Evolutionary conservation across 2,329 filamentous ascomycete genomes (phyloP), one percentile per base, ranked within the genome.

Genomic region (Hypocreales sp.): DNA sequence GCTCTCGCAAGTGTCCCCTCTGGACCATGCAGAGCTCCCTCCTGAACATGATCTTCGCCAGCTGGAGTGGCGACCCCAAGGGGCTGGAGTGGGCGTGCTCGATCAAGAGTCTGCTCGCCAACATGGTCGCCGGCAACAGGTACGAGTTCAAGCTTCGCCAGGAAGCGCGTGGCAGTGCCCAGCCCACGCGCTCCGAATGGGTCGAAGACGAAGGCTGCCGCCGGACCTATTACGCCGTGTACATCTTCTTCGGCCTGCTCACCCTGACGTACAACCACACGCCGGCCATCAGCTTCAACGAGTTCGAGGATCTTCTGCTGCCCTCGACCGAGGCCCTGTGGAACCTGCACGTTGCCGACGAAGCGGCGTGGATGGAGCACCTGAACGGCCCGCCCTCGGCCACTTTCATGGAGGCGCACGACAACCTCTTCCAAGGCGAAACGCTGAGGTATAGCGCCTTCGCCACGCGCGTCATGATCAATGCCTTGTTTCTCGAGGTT

Each of bases 1-100:
- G 87, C 61, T 95, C 90, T 7, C 76, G 87, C 42, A 95, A 94
- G 53, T 95, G 87, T 45, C 90, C 90, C 4, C 58, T 98, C 10
- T 95, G 90, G 87, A 90, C 87, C 25, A 95, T 95, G 83, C 90
- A 98, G 51, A 83, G 82, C 50, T 92, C 86, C 4, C 61, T 98
- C 29, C 64, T 98, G 32, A 98, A 98, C 63, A 95, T 95, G 90
- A 77, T 94, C 39, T 95, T 98, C 51, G 84, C 90, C 30, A 95
- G 86, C 62, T 98, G 90, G 90, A 95, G 90, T 51, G 90, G 90
- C 44, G 90, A 95, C 46, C 79, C 90, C 20, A 95, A 94, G 56
- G 90, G 90, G 20, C 67, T 98, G 3, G 90, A 98, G 53, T 98
- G 90, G 90, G 86, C 90, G 20, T 95, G 87, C 54, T 95, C 90